A percentile compares a stretch with the other conserved stretches of the same genome.
These are phyloP conservation scores for Fusarium bulbicola DNA, from an alignment of 2,329 filamentous ascomycete species.

Conservation along the genomic window DNA sequence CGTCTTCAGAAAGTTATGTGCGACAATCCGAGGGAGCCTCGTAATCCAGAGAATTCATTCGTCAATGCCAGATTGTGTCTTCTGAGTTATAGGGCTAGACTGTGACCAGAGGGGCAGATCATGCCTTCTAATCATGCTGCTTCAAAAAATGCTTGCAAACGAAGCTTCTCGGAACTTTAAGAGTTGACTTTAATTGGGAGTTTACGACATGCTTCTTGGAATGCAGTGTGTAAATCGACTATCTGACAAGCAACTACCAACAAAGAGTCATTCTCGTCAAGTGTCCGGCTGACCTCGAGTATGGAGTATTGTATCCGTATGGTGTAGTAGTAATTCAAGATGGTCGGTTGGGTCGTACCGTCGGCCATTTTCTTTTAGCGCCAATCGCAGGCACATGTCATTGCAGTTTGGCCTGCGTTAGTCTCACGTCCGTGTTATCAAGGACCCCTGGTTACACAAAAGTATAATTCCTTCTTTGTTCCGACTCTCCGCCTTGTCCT, in stretches of 20 bases:
- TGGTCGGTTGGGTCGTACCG: constrained; percentile 3
- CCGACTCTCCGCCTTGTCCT: constrained; percentile 1
- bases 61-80: neutral
- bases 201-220: neutral
- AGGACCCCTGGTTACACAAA: constrained; percentile 23
- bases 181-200: neutral
- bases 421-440: constrained; percentile 11
- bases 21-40: neutral
- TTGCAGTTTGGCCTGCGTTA: constrained; percentile 33
- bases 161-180: neutral
- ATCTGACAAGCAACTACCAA: neutral
- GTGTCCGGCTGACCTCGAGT: neutral
- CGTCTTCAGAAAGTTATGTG: constrained; percentile 25
- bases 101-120: neutral
- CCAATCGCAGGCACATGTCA: constrained; percentile 18
- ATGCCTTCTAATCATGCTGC: neutral
- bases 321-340: neutral
- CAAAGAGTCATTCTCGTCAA: neutral
- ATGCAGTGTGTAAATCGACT: neutral
- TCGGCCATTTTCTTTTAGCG: constrained; percentile 37
- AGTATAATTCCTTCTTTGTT: constrained; percentile 6
- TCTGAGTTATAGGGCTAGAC: neutral
- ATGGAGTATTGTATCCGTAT: neutral
- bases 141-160: neutral
- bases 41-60: neutral